Base-by-base conservation (phyloP, 441 rosid genomes). In the Capsella rubella region DNA sequence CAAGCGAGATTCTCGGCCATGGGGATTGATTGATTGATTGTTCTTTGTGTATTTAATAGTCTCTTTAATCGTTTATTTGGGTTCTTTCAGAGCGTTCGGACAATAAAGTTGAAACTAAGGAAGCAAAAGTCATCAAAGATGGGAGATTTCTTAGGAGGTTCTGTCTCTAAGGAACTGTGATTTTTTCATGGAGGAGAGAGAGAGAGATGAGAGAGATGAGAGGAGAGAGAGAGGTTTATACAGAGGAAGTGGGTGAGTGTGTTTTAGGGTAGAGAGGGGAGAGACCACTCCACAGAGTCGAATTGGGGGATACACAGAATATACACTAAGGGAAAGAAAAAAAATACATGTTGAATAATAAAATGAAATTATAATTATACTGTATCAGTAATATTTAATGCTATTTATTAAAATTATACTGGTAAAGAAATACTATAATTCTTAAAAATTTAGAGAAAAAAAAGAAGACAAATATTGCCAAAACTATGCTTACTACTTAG, bases 1-100 rank as follows among this genome's bases (percentile, higher is more conserved):
- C 87, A 86, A 1, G 78, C 73, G 34, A 84, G 83, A 75, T 55
- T 55, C 29, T 68, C 68, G 69, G 54, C 70, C 79, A 76, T 64
- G 72, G 67, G 67, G 42, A 34, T 50, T 51, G 65, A 37, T 60
- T 6, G 25, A 21, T 43, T 39, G 67, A 47, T 71, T 71, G 58
- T 76, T 67, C 35, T 75, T 55, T 82, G 13, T 32, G 31, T 39
- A 4, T 5, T 57, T 32, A 13, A 16, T 57, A 5, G 66, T 62
- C 4, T 71, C 18, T 60, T 71, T 12, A 46, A 35, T 55, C 12
- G 66, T 72, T 73, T 63, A 14, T 15, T 51, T 34, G 52, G 15
- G 62, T 63, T 66, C 18, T 81, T 16, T 80, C 66, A 43, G 75
- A 71, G 80, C 50, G 66, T 64, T 61, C 29, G 58, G 82, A 53